Conservation (phyloP, 2,329 filamentous ascomycete genomes). For the Xylogone sp. region DNA sequence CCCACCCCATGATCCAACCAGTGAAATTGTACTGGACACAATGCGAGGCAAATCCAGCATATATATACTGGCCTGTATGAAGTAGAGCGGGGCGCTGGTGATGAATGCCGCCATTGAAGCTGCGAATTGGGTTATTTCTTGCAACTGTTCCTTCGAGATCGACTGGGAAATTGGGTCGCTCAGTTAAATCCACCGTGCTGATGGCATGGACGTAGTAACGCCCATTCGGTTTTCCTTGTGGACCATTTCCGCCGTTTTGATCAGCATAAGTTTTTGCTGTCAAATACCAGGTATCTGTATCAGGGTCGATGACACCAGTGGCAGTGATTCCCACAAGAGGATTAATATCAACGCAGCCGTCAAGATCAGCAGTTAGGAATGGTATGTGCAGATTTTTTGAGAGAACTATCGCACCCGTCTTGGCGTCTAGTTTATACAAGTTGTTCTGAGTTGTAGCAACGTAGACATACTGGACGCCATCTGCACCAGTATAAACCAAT, state of each 20-base stretch:
- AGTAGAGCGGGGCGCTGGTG: slow-evolving; percentile 43
- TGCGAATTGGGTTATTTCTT: slow-evolving; percentile 40
- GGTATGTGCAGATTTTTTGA: slow-evolving; percentile 45
- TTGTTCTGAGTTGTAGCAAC: slow-evolving; percentile 56
- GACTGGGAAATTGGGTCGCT: slow-evolving; percentile 38
- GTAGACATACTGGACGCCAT: slow-evolving; percentile 48
- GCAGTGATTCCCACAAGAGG: slow-evolving; percentile 43
- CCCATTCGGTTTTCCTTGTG: slow-evolving; percentile 38
- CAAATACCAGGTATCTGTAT: slow-evolving; percentile 44
- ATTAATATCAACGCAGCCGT: slow-evolving; percentile 44
- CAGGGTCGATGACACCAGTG: slow-evolving; percentile 48
- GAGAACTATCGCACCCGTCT: slow-evolving; percentile 47
- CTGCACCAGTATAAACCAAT: slow-evolving; percentile 46
- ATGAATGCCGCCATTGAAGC: slow-evolving; percentile 44
- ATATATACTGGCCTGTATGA: slow-evolving; percentile 42
- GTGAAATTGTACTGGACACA: slow-evolving; percentile 49
- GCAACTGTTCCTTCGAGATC: slow-evolving; percentile 38
- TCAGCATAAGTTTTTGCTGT: slow-evolving; percentile 45
- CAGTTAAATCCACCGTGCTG: slow-evolving; percentile 38
- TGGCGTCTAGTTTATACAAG: slow-evolving; percentile 51
- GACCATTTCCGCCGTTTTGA: slow-evolving; percentile 26
- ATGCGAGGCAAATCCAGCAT: slow-evolving; percentile 47
- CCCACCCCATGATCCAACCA: slow-evolving; percentile 44
- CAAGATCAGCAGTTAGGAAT: slow-evolving; percentile 41
- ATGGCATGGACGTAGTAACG: slow-evolving; percentile 43